Conservation (phyloP, 345 rosid genomes). For the Eucalyptus rudis region DNA sequence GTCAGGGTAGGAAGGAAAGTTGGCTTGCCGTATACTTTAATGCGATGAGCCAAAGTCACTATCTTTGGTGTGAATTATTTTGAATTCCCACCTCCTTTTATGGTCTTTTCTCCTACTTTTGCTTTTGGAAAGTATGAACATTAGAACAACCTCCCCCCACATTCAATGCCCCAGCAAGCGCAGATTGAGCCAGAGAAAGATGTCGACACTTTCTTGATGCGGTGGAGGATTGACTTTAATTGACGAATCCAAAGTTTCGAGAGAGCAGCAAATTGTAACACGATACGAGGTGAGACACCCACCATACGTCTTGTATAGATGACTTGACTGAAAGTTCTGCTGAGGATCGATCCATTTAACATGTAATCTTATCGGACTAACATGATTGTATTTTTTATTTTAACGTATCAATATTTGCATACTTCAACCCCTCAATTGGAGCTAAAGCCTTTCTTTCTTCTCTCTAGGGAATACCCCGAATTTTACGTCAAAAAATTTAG, state of each 20-base stretch:
- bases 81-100: not conserved
- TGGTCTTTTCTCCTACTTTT: not conserved
- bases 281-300: not conserved
- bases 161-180: not conserved
- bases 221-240: not conserved
- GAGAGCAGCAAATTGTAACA: not conserved
- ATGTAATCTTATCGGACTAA: too few species aligned
- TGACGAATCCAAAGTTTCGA: not conserved
- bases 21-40: not conserved
- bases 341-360: too few species aligned
- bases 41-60: not conserved
- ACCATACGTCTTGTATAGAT: not conserved
- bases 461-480: too few species aligned
- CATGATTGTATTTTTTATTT: too few species aligned
- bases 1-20: not conserved
- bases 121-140: not conserved
- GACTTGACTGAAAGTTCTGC: not conserved
- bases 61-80: not conserved
- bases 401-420: rapidly evolving
- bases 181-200: not conserved
- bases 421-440: too few species aligned
- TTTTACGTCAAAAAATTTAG: too few species aligned
- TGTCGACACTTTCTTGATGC: not conserved
- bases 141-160: not conserved
- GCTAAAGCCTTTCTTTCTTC: too few species aligned